Evolutionary conservation across 1,284 basidiomycete species (phyloP).

Genomic region (Ceratobasidium sp.): DNA sequence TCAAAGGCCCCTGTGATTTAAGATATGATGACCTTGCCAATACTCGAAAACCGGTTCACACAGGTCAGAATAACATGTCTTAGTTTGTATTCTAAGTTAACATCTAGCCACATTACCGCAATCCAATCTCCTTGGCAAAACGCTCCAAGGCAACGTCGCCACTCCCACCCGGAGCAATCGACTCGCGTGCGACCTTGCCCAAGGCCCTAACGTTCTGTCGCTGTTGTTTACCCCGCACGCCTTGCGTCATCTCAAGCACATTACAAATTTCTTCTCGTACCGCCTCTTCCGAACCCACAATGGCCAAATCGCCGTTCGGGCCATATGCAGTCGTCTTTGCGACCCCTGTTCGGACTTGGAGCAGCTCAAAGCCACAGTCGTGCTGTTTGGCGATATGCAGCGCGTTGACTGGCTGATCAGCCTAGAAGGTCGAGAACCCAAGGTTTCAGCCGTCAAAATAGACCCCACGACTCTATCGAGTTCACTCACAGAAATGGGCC

Average conservation of each 20-base stretch:
- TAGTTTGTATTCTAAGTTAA: too few relatives aligned
- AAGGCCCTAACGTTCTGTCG: neutral
- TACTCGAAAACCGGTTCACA: too few relatives aligned
- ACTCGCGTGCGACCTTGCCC: neutral
- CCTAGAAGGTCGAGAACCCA: neutral
- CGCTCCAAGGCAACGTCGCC: neutral
- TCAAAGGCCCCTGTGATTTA: too few relatives aligned
- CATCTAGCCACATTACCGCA: too few relatives aligned
- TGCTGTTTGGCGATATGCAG: slow-evolving; percentile 2
- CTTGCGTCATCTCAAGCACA: neutral
- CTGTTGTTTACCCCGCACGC: neutral
- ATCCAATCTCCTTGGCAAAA: neutral
- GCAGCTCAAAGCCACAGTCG: too few relatives aligned
- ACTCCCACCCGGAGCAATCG: neutral
- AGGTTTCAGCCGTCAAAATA: neutral
- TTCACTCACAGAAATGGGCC: slow-evolving; percentile 22
- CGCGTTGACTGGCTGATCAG: slow-evolving; percentile 25
- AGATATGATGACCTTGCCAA: too few relatives aligned
- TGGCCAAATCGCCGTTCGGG: neutral
- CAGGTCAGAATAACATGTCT: too few relatives aligned
- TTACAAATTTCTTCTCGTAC: neutral
- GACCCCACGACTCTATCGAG: neutral
- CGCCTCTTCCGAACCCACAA: slow-evolving; percentile 15
- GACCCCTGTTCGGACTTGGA: slow-evolving; percentile 22
- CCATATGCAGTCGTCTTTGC: neutral